Conservation (phyloP, 441 rosid species). For the Bruguiera hainesii region DNA sequence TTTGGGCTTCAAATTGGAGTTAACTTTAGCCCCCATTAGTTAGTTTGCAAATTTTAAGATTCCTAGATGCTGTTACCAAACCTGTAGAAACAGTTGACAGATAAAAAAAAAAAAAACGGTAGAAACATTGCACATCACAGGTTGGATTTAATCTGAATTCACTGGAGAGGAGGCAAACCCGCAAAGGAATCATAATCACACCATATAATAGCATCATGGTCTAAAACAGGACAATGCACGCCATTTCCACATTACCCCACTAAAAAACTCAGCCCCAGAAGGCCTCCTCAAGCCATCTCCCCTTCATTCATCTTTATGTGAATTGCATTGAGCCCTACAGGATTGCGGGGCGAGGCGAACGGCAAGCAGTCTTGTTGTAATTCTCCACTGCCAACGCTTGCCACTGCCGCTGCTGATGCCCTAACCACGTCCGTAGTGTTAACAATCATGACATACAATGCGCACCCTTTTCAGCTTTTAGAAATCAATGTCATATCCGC, state of each 20-base stretch:
- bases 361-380: neutral
- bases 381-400: neutral
- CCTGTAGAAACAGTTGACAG: neutral
- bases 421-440: neutral
- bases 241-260: neutral
- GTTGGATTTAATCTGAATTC: neutral
- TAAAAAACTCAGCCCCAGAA: too few species aligned
- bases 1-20: too few species aligned
- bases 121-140: neutral
- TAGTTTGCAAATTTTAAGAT: too few species aligned
- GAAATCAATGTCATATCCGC: constrained; percentile 75
- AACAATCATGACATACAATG: constrained; percentile 17
- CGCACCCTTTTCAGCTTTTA: constrained; percentile 49
- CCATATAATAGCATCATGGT: neutral
- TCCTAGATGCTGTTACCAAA: too few species aligned
- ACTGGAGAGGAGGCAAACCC: constrained; percentile 5
- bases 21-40: too few species aligned
- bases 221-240: neutral
- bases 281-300: too few species aligned
- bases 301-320: too few species aligned
- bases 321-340: too few species aligned
- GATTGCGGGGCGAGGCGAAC: too few species aligned
- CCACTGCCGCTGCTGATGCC: neutral
- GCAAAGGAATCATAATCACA: neutral
- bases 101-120: neutral